Evolutionary conservation across 2,329 filamentous ascomycete species (phyloP), one percentile per base, ranked within the genome.

Genomic region (Colletotrichum scovillei): DNA sequence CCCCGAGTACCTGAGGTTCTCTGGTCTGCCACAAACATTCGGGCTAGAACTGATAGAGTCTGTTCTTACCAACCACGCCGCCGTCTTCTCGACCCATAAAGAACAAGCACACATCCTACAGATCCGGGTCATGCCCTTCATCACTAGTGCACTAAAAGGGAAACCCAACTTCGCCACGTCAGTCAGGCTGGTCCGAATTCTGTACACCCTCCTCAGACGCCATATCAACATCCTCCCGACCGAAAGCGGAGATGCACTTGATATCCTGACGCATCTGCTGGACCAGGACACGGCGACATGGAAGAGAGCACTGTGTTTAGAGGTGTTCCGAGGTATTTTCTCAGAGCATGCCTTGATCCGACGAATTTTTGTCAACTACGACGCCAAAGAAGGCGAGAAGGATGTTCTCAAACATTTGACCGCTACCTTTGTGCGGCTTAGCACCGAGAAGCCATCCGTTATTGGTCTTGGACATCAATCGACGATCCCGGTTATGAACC

Each of bases 11-110:
- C 88, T 99, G 52, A 91, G 92, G 38, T 94, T 97, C 78, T 92
- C 93, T 14, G 90, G 91, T 4, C 87, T 98, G 11, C 92, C 94
- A 0, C 92, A 95, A 77, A 93, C 94, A 0, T 97, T 97, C 77
- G 94, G 95, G 6, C 85, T 99, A 1, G 97, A 99, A 80, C 88
- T 98, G 67, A 95, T 99, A 77, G 95, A 98, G 82, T 96, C 95
- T 0, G 92, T 98, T 65, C 86, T 99, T 72, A 92, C 93, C 28
- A 97, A 95, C 77, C 95, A 98, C 84, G 90, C 92, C n/a, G 87
- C 88, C 64, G 90, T 97, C 32, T 97, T 98, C 81, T 86, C 92
- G 22, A 86, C 88, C 3, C 95, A 98, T 79, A 88, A 91, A 0
- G 95, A 98, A 79, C 93, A 97, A 81, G 90, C 93, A 5, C 89